Evolutionary conservation across 2,329 filamentous ascomycete species (phyloP), one percentile per base, ranked within the genome.

Genomic region (Plectosphaerella cucumerina): DNA sequence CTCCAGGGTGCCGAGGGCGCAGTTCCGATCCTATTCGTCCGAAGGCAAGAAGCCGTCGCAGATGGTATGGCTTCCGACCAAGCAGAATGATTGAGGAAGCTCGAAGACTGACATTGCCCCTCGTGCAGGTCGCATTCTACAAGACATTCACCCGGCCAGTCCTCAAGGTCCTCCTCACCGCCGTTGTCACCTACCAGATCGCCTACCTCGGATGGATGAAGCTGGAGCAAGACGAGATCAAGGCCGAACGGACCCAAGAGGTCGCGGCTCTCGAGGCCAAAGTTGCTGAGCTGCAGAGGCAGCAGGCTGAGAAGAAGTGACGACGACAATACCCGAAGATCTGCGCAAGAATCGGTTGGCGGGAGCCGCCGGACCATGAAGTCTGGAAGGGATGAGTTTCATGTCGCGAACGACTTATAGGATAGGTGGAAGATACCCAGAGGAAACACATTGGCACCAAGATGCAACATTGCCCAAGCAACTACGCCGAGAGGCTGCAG

Each of bases 131-230:
- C 47, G 73, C 77, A 44, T 92, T 92, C 71, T 93, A 90, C 74
- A 85, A 82, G 63, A 83, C 82, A 14, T 91, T 90, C 63, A 82
- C 84, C 37, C 78, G 86, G 2, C 88, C 89, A 3, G 75, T 93
- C 44, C 78, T 82, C 49, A 93, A 91, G 70, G 84, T 84, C 49
- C 81, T 90, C 57, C 76, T 93, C 35, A 78, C 87, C 62, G 87
- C 89, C 49, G 79, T 91, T 50, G 84, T 90, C 62, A 87, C 85
- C 2, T 94, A 93, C 66, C 89, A 94, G 69, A 60, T 88, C n/a
- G 69, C 79, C 14, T 93, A 92, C 70, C 90, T 82, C 73, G 72
- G 71, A 14, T 94, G 89, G 89, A 65, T 81, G 35, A 89, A 86
- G 68, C 74, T 93, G 47, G 89, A 92, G 67, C 79, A 80, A 33